Conservation (phyloP, 371 early-diverging fungal species). For the Circinella minor region DNA sequence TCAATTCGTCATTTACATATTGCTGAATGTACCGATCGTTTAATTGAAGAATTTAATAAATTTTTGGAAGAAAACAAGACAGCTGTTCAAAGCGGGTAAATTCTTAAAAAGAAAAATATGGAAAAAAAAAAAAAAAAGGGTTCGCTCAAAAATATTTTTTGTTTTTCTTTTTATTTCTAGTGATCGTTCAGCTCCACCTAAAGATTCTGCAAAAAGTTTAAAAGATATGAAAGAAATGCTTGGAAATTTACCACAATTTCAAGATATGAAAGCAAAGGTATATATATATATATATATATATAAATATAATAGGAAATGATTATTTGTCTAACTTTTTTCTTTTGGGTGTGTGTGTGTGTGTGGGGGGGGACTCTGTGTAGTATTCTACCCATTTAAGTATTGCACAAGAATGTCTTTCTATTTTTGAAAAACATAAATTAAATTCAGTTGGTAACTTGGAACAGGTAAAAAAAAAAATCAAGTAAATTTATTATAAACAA, state of each 20-base stretch:
- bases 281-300: too few species aligned
- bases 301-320: too few species aligned
- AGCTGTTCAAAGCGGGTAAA: constrained; percentile 50
- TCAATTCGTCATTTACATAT: constrained; percentile 93
- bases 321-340: too few species aligned
- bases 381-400: constrained; percentile 94
- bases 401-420: constrained; percentile 87
- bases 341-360: too few species aligned
- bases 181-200: constrained; percentile 33
- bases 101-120: too few species aligned
- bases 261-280: constrained; percentile 88
- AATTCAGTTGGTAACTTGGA: constrained; percentile 81
- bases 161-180: constrained; percentile 1
- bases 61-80: constrained; percentile 71
- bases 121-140: too few species aligned
- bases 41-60: constrained; percentile 82
- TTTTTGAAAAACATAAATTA: constrained; percentile 79
- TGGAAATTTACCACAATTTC: constrained; percentile 90
- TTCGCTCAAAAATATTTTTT: too few species aligned
- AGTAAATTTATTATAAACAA: too few species aligned
- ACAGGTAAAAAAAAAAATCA: constrained; percentile 50
- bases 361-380: too few species aligned
- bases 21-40: constrained; percentile 86
- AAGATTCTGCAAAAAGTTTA: constrained; percentile 70
- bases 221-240: constrained; percentile 92